Evolutionary conservation across 1,284 basidiomycete species (phyloP).

Genomic region (Apiotrichum gracile): DNA sequence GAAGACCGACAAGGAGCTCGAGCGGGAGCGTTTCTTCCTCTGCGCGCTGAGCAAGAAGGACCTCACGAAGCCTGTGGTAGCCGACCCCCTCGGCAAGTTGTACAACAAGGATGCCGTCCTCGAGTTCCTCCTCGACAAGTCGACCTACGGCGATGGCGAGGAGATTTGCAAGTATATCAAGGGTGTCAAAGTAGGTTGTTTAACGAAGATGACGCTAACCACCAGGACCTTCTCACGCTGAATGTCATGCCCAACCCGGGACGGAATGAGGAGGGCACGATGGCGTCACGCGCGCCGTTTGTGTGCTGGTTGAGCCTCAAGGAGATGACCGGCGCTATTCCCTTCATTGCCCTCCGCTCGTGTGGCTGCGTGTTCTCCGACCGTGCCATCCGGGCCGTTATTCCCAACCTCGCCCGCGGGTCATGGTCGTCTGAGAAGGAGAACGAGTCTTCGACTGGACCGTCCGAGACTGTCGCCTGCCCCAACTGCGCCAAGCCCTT

Average conservation of each 20-base stretch:
- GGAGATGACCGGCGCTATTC: conserved; percentile 85
- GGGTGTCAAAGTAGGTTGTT: conserved; percentile 72
- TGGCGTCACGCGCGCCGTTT: conserved; percentile 58
- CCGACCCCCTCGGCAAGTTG: conserved; percentile 80
- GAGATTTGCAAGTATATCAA: conserved; percentile 80
- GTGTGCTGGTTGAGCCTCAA: conserved; percentile 83
- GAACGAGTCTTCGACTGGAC: conserved; percentile 1
- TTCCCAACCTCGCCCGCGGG: conserved; percentile 33
- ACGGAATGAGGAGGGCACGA: conserved; percentile 27
- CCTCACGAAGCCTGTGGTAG: conserved; percentile 78
- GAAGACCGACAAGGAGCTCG: conserved; percentile 76
- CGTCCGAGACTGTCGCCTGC: conserved; percentile 27
- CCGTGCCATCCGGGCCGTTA: conserved; percentile 32
- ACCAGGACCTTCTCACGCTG: conserved; percentile 75
- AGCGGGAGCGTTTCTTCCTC: conserved; percentile 78
- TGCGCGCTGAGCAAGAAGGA: conserved; percentile 87
- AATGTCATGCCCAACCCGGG: conserved; percentile 67
- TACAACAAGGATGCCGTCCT: conserved; percentile 91
- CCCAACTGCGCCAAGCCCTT: conserved; percentile 44
- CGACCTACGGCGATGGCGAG: conserved; percentile 70
- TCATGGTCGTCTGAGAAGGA: conserved; percentile 15
- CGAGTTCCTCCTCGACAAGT: conserved; percentile 74
- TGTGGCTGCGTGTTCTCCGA: conserved; percentile 68
- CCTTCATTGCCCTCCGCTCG: conserved; percentile 75
- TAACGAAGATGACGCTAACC: background rate